Conservation (phyloP, 805 yeast species). For the Kregervanrija delftensis region DNA sequence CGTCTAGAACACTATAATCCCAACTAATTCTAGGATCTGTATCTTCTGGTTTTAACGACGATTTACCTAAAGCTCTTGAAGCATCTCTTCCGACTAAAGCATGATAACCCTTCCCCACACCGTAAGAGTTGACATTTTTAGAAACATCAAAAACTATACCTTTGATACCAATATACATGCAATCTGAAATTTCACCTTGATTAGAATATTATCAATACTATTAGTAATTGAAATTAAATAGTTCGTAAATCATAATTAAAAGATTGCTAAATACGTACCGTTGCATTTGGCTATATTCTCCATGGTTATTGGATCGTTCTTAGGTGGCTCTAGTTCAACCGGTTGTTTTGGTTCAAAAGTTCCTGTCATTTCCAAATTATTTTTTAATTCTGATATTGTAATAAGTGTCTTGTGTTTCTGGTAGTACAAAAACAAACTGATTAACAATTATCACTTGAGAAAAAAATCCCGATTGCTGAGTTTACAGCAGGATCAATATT, state of each 20-base stretch:
- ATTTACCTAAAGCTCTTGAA: slow-evolving; percentile 67
- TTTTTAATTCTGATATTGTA: too few species aligned
- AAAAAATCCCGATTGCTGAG: too few species aligned
- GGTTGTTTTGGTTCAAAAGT: slow-evolving; percentile 41
- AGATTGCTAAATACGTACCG: slow-evolving; percentile 17
- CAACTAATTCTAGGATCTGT: slow-evolving; percentile 36
- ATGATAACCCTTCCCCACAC: slow-evolving; percentile 69
- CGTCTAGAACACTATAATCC: slow-evolving; percentile 47
- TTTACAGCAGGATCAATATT: too few species aligned
- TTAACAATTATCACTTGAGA: too few species aligned
- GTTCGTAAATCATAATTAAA: neutral
- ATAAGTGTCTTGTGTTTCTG: too few species aligned
- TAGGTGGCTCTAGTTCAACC: slow-evolving; percentile 46
- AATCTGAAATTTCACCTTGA: slow-evolving; percentile 32
- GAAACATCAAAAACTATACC: slow-evolving; percentile 79
- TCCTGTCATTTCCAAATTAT: neutral
- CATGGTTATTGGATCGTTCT: slow-evolving; percentile 33
- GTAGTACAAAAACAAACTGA: too few species aligned
- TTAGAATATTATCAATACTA: too few species aligned
- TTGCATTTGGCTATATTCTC: slow-evolving; percentile 11
- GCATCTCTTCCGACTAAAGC: slow-evolving; percentile 73
- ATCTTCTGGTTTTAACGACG: slow-evolving; percentile 51
- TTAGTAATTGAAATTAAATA: too few species aligned
- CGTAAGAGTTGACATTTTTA: slow-evolving; percentile 58
- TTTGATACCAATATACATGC: slow-evolving; percentile 65